Evolutionary conservation across 441 rosid genomes (phyloP), one percentile per base, ranked within the genome.

Genomic region (Flueggea neowawraea): DNA sequence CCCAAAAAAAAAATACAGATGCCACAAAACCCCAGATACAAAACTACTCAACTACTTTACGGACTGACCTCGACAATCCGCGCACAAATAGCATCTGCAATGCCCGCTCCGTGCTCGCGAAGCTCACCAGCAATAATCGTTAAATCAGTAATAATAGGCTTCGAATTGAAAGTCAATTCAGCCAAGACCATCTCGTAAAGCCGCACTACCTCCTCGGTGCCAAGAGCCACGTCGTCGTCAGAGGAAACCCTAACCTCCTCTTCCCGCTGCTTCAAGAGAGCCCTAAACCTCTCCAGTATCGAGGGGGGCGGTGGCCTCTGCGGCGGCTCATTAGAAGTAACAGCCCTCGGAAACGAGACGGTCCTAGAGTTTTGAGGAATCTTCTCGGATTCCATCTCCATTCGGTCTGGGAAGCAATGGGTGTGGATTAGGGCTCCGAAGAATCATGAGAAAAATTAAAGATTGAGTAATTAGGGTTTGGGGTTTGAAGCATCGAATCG

Each of bases 111-210:
- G 12, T 95, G 84, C 65, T 78, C 95, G 68, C 83, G 74, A 69
- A 81, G 97, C 58, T 95, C 99, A 16, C 94, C 99, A 8, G 99
- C 98, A 55, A 95, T 80, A 58, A 91, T 91, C 4, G 99, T 95
- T 74, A 95, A 96, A 81, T 95, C 99, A 57, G 96, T 95, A 71
- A 95, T 95, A 16, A 89, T 79, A 58, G 99, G 99, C 82, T 95
- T 95, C 28, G 98, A 91, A 84, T 91, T 95, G 77, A 95, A 78
- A 52, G 88, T 80, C 36, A 91, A 78, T 43, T 95, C 99, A 6
- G 81, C 74, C 61, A 91, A 76, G 8, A 89, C 58, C 48, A 69
- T 66, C 75, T 84, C 89, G 66, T 95, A 95, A 49, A 95, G 76
- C 64, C 81, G 77, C 61, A 95, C 97, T 48, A 95, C 75, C 52